Evolutionary conservation across 306 rosid species (phyloP), one percentile per base, ranked within the genome.

Genomic region (Castanopsis chinensis): DNA sequence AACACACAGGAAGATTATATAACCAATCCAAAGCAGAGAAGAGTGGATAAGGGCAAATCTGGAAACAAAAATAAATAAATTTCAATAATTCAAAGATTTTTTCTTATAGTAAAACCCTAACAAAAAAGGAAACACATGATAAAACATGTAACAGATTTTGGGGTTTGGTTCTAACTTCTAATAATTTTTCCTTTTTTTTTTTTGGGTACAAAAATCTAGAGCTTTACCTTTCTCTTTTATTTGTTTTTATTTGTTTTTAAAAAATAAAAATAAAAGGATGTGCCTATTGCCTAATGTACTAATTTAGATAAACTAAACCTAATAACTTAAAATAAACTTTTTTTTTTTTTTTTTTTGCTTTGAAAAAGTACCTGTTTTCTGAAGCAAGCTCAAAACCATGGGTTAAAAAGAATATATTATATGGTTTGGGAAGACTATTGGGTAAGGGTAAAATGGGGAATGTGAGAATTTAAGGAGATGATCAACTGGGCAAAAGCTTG

Each of bases 21-120:
- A 61, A 11, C 20, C 56, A 69, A 33, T 51, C 69, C 84, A 86
- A 1, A 49, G 3, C 17, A 49, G 15, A 70, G 25, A 54, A 3
- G 23, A 73, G 43, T 17, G 77, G 71, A 80, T 70, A 78, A 76
- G 91, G 86, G 91, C 69, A 88, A 78, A 85, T 83, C 77, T 13
- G 91, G 86, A 69, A 82, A 19, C 70, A 72, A 75, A 19, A 73
- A 71, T 71, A 64, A 33, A 18, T n/a, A 25, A 5, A 5, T 77
- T 52, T 30, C 81, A 78, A 80, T 55, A 77, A 71, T 71, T 55
- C 69, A 56, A 75, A 69, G 80, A 74, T 59, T 18, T 18, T 49
- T 49, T 49, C 53, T 49, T 49, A 2, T 49, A 3, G 53, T 20
- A 28, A 28, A 81, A 78, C 83, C 85, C 81, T 74, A 83, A 61